Percentiles rank a stretch among this genome's conserved stretches.
These are phyloP conservation scores for Colletotrichum lindemuthianum DNA, from an alignment of 2,329 filamentous ascomycete species.

Conservation along the genomic window DNA sequence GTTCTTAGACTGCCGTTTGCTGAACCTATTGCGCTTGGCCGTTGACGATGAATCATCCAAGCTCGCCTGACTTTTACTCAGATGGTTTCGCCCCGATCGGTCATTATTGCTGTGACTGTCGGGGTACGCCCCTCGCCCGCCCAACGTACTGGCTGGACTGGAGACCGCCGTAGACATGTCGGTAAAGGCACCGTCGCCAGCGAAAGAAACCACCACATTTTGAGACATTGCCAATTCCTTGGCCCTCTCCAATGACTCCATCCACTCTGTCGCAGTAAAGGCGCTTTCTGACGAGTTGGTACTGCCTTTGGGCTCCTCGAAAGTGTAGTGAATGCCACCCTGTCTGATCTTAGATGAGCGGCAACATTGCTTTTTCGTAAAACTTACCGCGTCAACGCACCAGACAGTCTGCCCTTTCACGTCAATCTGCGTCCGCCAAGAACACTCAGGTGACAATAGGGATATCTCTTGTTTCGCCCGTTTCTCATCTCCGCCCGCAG, in stretches of 20 bases:
- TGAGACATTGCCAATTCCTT: constrained; percentile 85
- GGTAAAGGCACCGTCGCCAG: constrained; percentile 72
- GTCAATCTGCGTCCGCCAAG: constrained; percentile 84
- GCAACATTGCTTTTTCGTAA: constrained; percentile 26
- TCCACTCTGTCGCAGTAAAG: constrained; percentile 86
- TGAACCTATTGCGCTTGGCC: constrained; percentile 75
- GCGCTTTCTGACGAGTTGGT: constrained; percentile 67
- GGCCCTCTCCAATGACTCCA: constrained; percentile 87
- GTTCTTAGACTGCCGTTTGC: constrained; percentile 92
- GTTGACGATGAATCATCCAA: constrained; percentile 58
- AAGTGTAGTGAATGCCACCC: constrained; percentile 90
- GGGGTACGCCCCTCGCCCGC: constrained; percentile 63
- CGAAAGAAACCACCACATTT: constrained; percentile 72
- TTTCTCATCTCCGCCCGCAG: constrained; percentile 94
- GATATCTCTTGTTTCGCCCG: constrained; percentile 92
- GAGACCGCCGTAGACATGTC: constrained; percentile 78
- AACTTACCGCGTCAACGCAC: constrained; percentile 90
- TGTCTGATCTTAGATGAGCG: constrained; percentile 49
- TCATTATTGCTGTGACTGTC: constrained; percentile 61
- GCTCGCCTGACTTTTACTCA: constrained; percentile 68
- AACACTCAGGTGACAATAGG: constrained; percentile 78
- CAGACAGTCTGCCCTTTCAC: constrained; percentile 88
- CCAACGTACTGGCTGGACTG: constrained; percentile 80
- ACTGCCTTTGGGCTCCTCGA: constrained; percentile 87
- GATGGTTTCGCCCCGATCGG: constrained; percentile 63